phyloP scores from a whole-genome alignment of 345 rosid genomes.

The thale cress (Arabidopsis thaliana) region TAIR10.1 NC_003076.8:4545001-4545500 shows the following conservation, averaged over 20 bases:
- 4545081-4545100: constrained; percentile 81
- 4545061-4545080: constrained; percentile 73
- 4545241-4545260: constrained; percentile 56
- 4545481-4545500: not conserved
- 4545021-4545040: constrained; percentile 80
- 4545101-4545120: constrained; percentile 68
- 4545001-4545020: constrained; percentile 69
- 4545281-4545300: constrained; percentile 13
- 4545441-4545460: not conserved
- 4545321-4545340: constrained; percentile 17
- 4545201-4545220: constrained; percentile 66
- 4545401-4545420: not conserved
- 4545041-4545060: constrained; percentile 95
- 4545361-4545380: constrained; percentile 9
- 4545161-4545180: constrained; percentile 65
- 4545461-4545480: not conserved
- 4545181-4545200: constrained; percentile 47
- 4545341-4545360: constrained; percentile 25
- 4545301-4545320: not conserved
- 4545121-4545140: constrained; percentile 55
- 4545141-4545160: constrained; percentile 71
- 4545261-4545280: constrained; percentile 30
- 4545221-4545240: constrained; percentile 65
- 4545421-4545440: constrained; percentile 26
- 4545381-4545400: constrained; percentile 18